Percentiles rank a stretch among this genome's conserved stretches.
These are phyloP conservation scores for Daldinia childiae DNA, from an alignment of 495 filamentous ascomycete species.

Conservation along the genomic window DNA sequence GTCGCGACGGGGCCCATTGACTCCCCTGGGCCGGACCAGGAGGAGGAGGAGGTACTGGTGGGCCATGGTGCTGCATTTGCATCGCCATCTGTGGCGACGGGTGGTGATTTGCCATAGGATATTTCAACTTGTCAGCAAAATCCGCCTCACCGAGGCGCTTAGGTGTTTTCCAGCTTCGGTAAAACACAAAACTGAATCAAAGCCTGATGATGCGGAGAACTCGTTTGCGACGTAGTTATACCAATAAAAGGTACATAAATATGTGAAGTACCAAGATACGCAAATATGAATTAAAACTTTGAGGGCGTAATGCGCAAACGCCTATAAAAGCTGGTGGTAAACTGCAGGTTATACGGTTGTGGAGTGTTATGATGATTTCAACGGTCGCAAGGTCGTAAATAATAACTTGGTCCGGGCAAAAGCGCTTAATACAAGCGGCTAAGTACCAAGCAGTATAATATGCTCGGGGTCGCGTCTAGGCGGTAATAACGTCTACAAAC, in stretches of 20 bases:
- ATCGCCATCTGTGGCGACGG: slow-evolving; percentile 65
- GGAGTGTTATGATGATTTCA: neutral
- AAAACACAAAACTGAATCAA: slow-evolving; percentile 11
- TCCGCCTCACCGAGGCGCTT: slow-evolving; percentile 11
- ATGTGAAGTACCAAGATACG: neutral
- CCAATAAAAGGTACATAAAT: slow-evolving; percentile 9
- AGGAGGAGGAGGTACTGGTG: slow-evolving; percentile 56
- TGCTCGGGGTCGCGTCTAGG: slow-evolving; percentile 8
- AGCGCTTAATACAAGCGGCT: slow-evolving; percentile 32
- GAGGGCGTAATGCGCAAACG: slow-evolving; percentile 2
- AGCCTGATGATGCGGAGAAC: slow-evolving; percentile 18
- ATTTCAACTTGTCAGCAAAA: slow-evolving; percentile 14
- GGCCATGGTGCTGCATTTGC: slow-evolving; percentile 66
- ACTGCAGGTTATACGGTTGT: neutral
- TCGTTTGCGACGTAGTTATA: slow-evolving; percentile 22
- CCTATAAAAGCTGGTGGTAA: neutral
- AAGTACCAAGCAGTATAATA: slow-evolving; percentile 33
- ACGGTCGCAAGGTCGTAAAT: slow-evolving; percentile 32
- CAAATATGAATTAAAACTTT: neutral
- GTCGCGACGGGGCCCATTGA: slow-evolving; percentile 53
- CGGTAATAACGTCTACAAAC: slow-evolving; percentile 5
- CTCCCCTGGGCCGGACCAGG: slow-evolving; percentile 43
- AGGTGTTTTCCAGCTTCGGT: slow-evolving; percentile 8
- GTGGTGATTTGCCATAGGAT: slow-evolving; percentile 63
- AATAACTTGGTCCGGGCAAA: slow-evolving; percentile 10